Evolutionary conservation across 2,329 filamentous ascomycete species (phyloP).

Genomic region (Arthrinium puccinioides): DNA sequence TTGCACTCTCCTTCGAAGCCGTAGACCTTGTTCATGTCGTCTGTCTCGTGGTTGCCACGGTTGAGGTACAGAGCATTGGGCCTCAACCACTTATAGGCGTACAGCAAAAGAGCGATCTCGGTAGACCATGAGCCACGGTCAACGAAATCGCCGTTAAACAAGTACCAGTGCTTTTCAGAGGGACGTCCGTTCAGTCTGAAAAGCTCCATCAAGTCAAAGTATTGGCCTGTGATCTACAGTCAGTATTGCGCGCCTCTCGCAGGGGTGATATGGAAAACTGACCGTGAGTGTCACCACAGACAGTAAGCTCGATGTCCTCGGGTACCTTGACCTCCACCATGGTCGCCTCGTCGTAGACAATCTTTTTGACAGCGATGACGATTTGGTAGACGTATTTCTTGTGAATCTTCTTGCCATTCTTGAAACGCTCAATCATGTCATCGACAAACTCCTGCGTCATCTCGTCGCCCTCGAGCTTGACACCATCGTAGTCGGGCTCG

Average conservation of each 20-base stretch:
- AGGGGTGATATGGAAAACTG: constrained; percentile 19
- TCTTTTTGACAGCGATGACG: constrained; percentile 78
- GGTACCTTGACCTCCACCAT: constrained; percentile 92
- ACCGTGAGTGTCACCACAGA: constrained; percentile 97
- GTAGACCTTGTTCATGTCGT: constrained; percentile 98
- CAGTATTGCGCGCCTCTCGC: constrained; percentile 8
- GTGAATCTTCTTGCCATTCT: constrained; percentile 89
- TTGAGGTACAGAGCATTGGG: constrained; percentile 90
- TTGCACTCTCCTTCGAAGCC: constrained; percentile 98
- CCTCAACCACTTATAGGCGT: constrained; percentile 93
- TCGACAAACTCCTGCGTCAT: constrained; percentile 98
- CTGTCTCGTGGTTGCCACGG: constrained; percentile 96
- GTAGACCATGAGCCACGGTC: constrained; percentile 96
- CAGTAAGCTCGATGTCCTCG: constrained; percentile 72
- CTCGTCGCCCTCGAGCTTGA: constrained; percentile 57
- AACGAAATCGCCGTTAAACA: constrained; percentile 99
- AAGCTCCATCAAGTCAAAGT: constrained; percentile 93
- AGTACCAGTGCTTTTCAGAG: constrained; percentile 78
- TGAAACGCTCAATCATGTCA: constrained; percentile 95
- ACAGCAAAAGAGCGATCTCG: constrained; percentile 90
- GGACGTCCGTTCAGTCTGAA: constrained; percentile 88
- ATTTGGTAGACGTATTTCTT: constrained; percentile 98
- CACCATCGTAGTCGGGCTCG: constrained; percentile 80
- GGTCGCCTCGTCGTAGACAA: constrained; percentile 87
- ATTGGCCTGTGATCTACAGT: constrained; percentile 63